phyloP scores from a whole-genome alignment of 2,329 filamentous ascomycete genomes.

The Neopestalotiopsis rosae region DNA sequence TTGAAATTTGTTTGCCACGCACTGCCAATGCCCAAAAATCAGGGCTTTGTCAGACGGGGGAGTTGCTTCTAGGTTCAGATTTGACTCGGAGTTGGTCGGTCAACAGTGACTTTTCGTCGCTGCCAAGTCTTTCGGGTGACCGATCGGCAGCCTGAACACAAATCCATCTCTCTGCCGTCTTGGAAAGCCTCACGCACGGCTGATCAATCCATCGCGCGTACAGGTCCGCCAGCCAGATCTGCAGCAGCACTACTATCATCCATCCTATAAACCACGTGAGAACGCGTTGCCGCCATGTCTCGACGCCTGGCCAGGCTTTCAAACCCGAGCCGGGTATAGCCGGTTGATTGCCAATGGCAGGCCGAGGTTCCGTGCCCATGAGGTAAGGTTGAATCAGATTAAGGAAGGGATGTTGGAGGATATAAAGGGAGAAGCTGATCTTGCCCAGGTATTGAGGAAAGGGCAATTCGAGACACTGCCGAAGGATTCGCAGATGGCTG shows the following conservation, averaged over 20 bases:
- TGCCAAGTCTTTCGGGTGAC: not conserved
- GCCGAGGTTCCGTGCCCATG: not conserved
- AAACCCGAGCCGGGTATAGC: conserved; percentile 24
- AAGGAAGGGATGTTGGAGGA: conserved; percentile 52
- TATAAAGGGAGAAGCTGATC: conserved; percentile 60
- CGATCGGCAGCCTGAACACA: conserved; percentile 5
- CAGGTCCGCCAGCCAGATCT: conserved; percentile 7
- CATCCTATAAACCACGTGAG: not conserved
- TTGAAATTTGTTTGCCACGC: not conserved
- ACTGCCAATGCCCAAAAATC: not conserved
- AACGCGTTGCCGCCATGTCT: not conserved
- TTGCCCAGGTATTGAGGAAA: conserved; percentile 60
- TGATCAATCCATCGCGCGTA: not conserved
- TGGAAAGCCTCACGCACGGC: not conserved
- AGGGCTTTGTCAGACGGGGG: not conserved
- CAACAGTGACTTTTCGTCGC: not conserved
- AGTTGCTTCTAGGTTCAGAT: not conserved
- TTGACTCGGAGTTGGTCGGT: not conserved
- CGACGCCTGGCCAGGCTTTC: not conserved
- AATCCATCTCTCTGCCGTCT: not conserved
- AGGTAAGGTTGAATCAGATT: conserved; percentile 6
- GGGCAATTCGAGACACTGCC: conserved; percentile 48
- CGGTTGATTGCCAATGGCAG: not conserved
- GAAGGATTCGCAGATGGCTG: conserved; percentile 41
- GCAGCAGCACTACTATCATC: not conserved